These are phyloP conservation scores for Globisporangium sylvaticum DNA, from an alignment of 352 stramenopile species.

Conservation along the genomic window DNA sequence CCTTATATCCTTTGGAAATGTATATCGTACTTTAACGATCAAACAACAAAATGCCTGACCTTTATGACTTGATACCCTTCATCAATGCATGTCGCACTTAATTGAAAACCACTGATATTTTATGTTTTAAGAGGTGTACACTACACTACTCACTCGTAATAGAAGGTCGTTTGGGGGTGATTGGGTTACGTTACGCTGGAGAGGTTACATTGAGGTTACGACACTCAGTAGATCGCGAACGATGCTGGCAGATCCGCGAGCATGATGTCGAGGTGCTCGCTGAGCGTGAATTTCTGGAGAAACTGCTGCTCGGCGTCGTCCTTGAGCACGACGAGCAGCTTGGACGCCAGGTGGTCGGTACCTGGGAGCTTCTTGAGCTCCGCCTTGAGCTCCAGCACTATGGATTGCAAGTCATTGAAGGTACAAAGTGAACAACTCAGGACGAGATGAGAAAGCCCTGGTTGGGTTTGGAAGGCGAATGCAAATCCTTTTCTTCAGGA, in stretches of 20 bases:
- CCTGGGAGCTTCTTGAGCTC: slow-evolving; percentile 45
- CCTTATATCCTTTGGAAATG: not conserved
- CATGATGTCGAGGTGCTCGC: slow-evolving; percentile 45
- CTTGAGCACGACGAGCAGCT: slow-evolving; percentile 34
- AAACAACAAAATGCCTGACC: not conserved
- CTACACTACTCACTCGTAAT: not conserved
- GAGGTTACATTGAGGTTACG: too few relatives aligned
- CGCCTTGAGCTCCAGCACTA: slow-evolving; percentile 43
- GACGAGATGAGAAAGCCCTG: not conserved
- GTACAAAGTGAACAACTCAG: not conserved
- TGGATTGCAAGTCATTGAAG: not conserved
- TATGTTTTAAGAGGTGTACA: not conserved
- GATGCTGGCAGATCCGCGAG: slow-evolving; percentile 32
- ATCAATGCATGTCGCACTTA: not conserved
- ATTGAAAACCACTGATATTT: not conserved
- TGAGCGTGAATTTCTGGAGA: slow-evolving; percentile 43
- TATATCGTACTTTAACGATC: not conserved
- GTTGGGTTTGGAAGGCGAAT: not conserved
- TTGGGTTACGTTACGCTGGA: not conserved
- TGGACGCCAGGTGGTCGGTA: slow-evolving; percentile 35
- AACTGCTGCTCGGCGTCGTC: slow-evolving; percentile 40
- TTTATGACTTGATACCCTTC: not conserved
- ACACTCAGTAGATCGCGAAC: slow-evolving; percentile 18
- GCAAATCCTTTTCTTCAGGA: not conserved
- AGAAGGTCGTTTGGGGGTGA: not conserved